These are phyloP conservation scores for Camellia sinensis DNA, from an alignment of 148 eudicot genomes.

Conservation along the genomic window DNA sequence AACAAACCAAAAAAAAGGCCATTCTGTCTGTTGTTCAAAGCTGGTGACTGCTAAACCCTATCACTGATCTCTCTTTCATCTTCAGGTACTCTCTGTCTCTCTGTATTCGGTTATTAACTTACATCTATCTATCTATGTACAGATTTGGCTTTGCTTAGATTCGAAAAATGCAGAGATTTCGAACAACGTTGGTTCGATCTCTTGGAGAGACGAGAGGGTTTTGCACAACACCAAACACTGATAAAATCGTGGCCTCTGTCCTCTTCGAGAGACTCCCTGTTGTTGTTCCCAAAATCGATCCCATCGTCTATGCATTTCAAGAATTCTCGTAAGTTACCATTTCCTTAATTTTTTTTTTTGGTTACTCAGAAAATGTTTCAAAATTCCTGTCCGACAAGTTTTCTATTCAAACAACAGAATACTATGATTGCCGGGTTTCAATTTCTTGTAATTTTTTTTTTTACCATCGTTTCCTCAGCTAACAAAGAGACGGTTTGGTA, in stretches of 20 bases:
- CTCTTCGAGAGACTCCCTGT: slow-evolving; percentile 89
- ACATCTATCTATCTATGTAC: too few relatives aligned
- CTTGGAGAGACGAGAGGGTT: slow-evolving; percentile 29
- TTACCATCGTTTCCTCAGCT: slow-evolving; percentile 3
- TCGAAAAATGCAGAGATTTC: slow-evolving; percentile 34
- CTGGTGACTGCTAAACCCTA: slow-evolving; percentile 14
- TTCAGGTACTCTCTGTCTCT: background rate
- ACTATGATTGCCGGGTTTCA: background rate
- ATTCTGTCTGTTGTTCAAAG: background rate
- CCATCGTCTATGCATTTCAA: slow-evolving; percentile 78
- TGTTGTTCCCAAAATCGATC: slow-evolving; percentile 86
- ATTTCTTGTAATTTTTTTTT: background rate
- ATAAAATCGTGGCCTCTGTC: slow-evolving; percentile 76
- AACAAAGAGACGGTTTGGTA: background rate
- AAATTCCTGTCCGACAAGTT: background rate
- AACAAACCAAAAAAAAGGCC: background rate
- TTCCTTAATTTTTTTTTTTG: background rate
- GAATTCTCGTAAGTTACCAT: slow-evolving; percentile 77
- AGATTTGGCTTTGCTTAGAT: background rate
- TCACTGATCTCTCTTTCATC: background rate
- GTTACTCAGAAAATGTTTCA: background rate
- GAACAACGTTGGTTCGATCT: slow-evolving; percentile 20
- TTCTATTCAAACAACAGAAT: background rate
- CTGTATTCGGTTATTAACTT: too few relatives aligned
- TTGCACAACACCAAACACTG: slow-evolving; percentile 34